phyloP scores from a whole-genome alignment of 2,329 filamentous ascomycete genomes.

The Xylaria multiplex region DNA sequence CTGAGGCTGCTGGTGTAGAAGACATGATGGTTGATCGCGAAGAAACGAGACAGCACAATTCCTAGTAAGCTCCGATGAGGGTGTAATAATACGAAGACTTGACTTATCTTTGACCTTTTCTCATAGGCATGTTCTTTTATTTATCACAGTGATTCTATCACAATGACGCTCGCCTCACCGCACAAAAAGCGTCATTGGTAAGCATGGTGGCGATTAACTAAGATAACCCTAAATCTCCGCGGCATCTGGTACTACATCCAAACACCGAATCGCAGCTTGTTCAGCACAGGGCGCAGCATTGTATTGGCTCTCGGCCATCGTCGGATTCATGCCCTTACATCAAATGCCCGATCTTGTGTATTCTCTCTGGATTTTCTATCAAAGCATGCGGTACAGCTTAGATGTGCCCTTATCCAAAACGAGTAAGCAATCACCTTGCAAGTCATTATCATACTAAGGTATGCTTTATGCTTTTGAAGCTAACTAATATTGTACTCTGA shows the following conservation, averaged over 20 bases:
- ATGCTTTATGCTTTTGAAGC: no score
- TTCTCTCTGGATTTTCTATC: no score
- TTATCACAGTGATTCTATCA: background rate
- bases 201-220: conserved; percentile 20
- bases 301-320: no score
- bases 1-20: conserved; percentile 44
- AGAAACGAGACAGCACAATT: background rate
- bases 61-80: background rate
- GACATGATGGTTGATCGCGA: conserved; percentile 38
- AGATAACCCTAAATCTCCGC: conserved; percentile 18
- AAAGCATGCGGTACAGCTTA: no score
- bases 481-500: no score
- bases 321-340: no score
- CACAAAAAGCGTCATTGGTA: conserved; percentile 13
- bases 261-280: conserved; percentile 20
- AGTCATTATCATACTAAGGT: no score
- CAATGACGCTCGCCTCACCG: background rate
- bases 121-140: background rate
- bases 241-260: conserved; percentile 23
- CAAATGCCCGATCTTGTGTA: no score
- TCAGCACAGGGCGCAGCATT: background rate
- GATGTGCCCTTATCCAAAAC: no score
- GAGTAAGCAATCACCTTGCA: no score
- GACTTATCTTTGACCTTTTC: background rate
- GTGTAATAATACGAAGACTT: background rate